Evolutionary conservation across 2,329 filamentous ascomycete genomes (phyloP), one percentile per base, ranked within the genome.

Genomic region (Colletotrichum sp.): DNA sequence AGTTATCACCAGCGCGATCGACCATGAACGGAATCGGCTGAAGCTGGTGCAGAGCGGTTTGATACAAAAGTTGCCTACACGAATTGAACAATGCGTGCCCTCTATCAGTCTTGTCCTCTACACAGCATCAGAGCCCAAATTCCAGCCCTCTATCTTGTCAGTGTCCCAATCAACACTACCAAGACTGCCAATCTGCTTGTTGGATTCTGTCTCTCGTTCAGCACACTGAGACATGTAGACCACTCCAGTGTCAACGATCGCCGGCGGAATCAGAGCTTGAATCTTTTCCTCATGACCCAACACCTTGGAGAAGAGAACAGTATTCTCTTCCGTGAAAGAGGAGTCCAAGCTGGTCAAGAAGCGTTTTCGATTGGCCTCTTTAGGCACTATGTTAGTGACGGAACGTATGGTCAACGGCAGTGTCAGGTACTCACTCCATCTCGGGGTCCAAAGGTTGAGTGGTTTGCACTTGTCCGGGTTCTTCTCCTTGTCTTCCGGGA

Each of bases 341-440:
- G 39, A 43, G 39, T n/a, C 39, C 39, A 43, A 1, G 18, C 39
- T 43, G 0, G 36, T 39, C 8, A 39, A 39, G 36, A 39, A 39
- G 0, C 36, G 36, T 1, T 39, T 39, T 39, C 36, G 15, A 2
- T 39, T 39, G 36, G 36, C 36, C 36, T 39, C 36, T 39, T 39
- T 5, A 18, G 15, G 36, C 15, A 9, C 2, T 39, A 2, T 8
- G 7, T 36, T 8, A 36, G 34, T 2, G 15, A 36, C 7, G 15
- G 15, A 16, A 36, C 34, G 15, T 5, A 36, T 16, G 15, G 1
- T 2, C 3, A 36, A 36, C 15, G 0, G 34, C 1, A 0, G 15
- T 36, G 7, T 16, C 34, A 36, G 34, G 4, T 8, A 36, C 36
- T 39, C 36, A 39, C 36, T 39, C 36, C 36, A 39, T 39, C 36